A percentile compares a stretch with the other conserved stretches of the same genome.
phyloP scores from a whole-genome alignment of 306 rosid genomes.

The Prinsepia uniflora region DNA sequence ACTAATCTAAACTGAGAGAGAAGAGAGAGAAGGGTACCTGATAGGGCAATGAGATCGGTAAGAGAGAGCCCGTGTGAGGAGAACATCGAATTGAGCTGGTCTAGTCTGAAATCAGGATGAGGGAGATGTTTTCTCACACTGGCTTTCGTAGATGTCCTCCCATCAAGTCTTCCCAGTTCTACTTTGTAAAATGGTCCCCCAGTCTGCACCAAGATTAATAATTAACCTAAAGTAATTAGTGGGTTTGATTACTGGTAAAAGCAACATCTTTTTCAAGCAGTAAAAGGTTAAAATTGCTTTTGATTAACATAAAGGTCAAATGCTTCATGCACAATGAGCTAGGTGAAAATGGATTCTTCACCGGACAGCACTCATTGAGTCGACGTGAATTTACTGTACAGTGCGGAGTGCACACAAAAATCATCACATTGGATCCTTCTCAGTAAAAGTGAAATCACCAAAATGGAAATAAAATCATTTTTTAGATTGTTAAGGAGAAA shows the following conservation, averaged over 20 bases:
- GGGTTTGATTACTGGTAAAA: neutral
- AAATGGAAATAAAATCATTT: neutral
- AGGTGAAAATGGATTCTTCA: neutral
- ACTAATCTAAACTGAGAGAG: too few species aligned
- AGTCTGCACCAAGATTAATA: slow-evolving; percentile 37
- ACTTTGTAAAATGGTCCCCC: slow-evolving; percentile 81
- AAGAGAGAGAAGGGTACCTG: slow-evolving; percentile 39
- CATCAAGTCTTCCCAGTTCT: slow-evolving; percentile 78
- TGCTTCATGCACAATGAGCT: neutral
- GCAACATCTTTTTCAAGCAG: neutral
- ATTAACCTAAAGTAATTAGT: neutral
- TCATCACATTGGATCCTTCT: neutral
- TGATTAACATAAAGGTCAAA: neutral
- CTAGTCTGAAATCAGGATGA: slow-evolving; percentile 44
- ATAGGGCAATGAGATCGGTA: slow-evolving; percentile 66
- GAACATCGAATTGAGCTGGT: slow-evolving; percentile 48
- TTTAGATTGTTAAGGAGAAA: neutral
- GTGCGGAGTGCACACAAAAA: neutral
- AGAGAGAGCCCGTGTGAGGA: slow-evolving; percentile 60
- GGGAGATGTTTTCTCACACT: slow-evolving; percentile 66
- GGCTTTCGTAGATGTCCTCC: slow-evolving; percentile 51
- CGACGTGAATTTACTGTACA: neutral
- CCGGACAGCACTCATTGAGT: neutral
- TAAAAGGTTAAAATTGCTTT: slow-evolving; percentile 6
- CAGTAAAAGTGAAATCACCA: neutral